Base-by-base conservation (phyloP, 306 rosid species). In the Dryas alaskensis region DNA sequence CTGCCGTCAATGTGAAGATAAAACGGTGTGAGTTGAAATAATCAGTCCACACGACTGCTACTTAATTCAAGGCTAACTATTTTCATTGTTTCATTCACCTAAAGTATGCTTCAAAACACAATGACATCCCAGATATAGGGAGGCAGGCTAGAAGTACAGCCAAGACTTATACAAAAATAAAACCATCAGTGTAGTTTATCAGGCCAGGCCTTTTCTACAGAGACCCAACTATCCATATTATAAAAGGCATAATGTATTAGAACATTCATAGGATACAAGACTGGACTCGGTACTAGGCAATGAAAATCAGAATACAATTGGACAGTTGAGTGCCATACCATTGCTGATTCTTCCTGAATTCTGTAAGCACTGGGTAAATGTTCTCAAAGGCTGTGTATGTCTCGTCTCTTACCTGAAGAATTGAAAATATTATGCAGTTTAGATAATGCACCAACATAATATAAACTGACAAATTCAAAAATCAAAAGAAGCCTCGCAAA, bases 351-450 rank as follows among this genome's bases (percentile, higher is more conserved):
- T 94, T 94, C 90, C 96, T 89, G 86, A 92, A 94, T 83, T 90
- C 96, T 13, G 90, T 87, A 68, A 94, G 96, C 73, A 94, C 96
- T 0, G 96, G 99, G 60, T 92, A 94, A 65, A 94, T 94, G 86
- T 94, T 92, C 84, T 94, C 97, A 67, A 94, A 94, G 64, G 99
- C 99, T 60, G 87, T 81, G 69, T 94, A 94, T 16, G 99, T 94
- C 82, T 94, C 96, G 22, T 86, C 89, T 75, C 98, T 92, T 85
- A 92, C 97, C 99, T 94, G 52, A 53, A 60, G 16, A 72, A 45
- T 27, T 11, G 49, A 76, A 37, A 73, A 25, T 16, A 10, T 27
- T 60, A 60, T 51, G 44, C 19, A 12, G 13, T 25, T 10, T 11
- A n/a, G 69, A 27, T 49, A 22, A 52, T 57, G 10, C 49, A 47